These are phyloP conservation scores for Erodium trifolium DNA, from an alignment of 441 rosid species.

Conservation along the genomic window DNA sequence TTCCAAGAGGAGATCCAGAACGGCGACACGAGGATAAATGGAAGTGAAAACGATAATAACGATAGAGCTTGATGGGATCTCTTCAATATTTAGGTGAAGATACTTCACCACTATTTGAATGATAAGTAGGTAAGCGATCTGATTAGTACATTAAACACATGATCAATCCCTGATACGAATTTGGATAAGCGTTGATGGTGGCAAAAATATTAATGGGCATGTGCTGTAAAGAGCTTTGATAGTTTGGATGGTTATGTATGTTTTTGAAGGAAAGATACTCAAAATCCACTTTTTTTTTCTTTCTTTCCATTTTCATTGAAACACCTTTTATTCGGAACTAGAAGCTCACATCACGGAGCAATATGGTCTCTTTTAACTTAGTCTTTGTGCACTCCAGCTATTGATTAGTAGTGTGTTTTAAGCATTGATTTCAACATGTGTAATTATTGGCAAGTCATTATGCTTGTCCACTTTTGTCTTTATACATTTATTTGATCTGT, in stretches of 20 bases:
- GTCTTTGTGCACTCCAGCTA: neutral
- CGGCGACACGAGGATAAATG: too few species aligned
- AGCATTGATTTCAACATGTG: neutral
- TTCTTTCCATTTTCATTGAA: neutral
- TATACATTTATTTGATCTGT: too few species aligned
- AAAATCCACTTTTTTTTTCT: neutral
- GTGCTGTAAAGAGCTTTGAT: neutral
- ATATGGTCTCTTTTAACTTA: neutral
- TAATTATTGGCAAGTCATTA: neutral
- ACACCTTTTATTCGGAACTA: neutral
- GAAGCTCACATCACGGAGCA: neutral
- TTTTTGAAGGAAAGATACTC: neutral
- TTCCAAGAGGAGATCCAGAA: too few species aligned
- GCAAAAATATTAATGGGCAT: neutral
- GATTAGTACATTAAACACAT: too few species aligned
- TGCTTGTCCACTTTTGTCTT: too few species aligned
- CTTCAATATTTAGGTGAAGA: too few species aligned
- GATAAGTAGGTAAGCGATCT: too few species aligned
- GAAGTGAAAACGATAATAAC: too few species aligned
- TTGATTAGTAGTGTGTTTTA: neutral
- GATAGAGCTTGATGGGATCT: too few species aligned
- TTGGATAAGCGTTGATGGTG: neutral
- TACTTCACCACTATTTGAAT: too few species aligned
- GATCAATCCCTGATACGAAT: neutral
- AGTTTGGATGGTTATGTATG: neutral